Percentiles rank a stretch among this genome's conserved stretches.
Conservation (phyloP, 2,329 filamentous ascomycete genomes). For the Thyridium curvatum region DNA sequence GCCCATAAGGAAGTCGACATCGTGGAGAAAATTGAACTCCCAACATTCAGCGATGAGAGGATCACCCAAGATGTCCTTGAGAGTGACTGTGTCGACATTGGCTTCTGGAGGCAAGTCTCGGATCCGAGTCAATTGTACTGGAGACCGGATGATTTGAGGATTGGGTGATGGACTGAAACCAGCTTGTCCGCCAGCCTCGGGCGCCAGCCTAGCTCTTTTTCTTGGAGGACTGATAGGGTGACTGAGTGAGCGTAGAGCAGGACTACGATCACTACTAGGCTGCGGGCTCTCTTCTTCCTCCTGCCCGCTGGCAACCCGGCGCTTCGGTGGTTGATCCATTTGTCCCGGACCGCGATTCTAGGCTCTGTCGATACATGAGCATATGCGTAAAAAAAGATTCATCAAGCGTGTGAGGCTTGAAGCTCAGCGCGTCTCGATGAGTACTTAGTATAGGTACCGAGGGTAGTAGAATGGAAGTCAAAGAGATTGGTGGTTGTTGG, state of each 20-base stretch:
- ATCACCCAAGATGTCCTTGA: conserved; percentile 65
- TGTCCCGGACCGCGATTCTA: too few species aligned
- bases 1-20: conserved; percentile 49
- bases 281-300: too few species aligned
- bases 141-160: conserved; percentile 41
- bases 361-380: too few species aligned
- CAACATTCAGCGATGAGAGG: conserved; percentile 67
- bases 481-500: too few species aligned
- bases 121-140: conserved; percentile 66
- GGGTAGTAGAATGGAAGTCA: too few species aligned
- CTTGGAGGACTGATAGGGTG: conserved; percentile 1
- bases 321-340: too few species aligned
- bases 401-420: too few species aligned
- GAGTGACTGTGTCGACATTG: conserved; percentile 60
- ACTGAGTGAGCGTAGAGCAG: background rate
- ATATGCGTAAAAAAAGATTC: too few species aligned
- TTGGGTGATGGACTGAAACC: background rate
- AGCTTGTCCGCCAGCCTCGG: background rate
- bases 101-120: conserved; percentile 49
- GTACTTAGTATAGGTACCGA: too few species aligned
- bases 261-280: too few species aligned
- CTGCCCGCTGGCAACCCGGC: too few species aligned
- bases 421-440: too few species aligned
- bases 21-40: conserved; percentile 64
- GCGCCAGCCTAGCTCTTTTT: background rate